Conservation (phyloP, 2,329 filamentous ascomycete genomes). For the Apiospora sp. region DNA sequence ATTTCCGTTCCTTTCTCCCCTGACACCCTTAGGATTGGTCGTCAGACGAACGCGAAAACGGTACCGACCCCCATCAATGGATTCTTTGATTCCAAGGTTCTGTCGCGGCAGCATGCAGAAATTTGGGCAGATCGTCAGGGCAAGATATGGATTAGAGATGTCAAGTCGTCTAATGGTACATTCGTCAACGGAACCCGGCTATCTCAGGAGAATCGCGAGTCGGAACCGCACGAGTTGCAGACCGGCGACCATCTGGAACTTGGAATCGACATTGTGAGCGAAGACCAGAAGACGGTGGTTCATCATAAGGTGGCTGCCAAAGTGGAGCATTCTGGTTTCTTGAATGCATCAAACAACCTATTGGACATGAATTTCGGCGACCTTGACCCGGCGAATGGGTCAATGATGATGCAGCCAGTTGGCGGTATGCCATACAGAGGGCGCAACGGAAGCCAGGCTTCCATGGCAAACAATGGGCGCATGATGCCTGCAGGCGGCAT, state of each 20-base stretch:
- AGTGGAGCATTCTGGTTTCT: slow-evolving; percentile 91
- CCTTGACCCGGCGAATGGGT: slow-evolving; percentile 80
- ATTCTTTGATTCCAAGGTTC: slow-evolving; percentile 97
- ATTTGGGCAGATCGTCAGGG: slow-evolving; percentile 85
- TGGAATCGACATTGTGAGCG: slow-evolving; percentile 97
- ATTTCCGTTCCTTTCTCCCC: slow-evolving; percentile 92
- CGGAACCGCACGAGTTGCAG: slow-evolving; percentile 91
- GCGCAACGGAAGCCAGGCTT: slow-evolving; percentile 72
- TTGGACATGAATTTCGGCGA: slow-evolving; percentile 93
- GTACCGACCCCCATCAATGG: slow-evolving; percentile 90
- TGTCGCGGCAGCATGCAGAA: slow-evolving; percentile 95
- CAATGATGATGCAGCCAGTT: slow-evolving; percentile 73
- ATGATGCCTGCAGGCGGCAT: slow-evolving; percentile 61
- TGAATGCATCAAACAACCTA: slow-evolving; percentile 76
- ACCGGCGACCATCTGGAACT: slow-evolving; percentile 92
- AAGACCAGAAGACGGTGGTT: slow-evolving; percentile 97
- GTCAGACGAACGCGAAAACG: slow-evolving; percentile 97
- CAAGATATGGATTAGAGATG: slow-evolving; percentile 94
- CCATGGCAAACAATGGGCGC: slow-evolving; percentile 67
- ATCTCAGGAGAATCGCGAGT: slow-evolving; percentile 94
- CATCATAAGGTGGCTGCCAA: slow-evolving; percentile 98
- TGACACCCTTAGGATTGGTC: slow-evolving; percentile 93
- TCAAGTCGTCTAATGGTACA: slow-evolving; percentile 98
- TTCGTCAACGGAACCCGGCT: slow-evolving; percentile 94
- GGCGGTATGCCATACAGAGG: slow-evolving; percentile 76